Percentiles rank a stretch among this genome's conserved stretches.
Conservation (phyloP, 257 asterid species). For the Cruciata laevipes region DNA sequence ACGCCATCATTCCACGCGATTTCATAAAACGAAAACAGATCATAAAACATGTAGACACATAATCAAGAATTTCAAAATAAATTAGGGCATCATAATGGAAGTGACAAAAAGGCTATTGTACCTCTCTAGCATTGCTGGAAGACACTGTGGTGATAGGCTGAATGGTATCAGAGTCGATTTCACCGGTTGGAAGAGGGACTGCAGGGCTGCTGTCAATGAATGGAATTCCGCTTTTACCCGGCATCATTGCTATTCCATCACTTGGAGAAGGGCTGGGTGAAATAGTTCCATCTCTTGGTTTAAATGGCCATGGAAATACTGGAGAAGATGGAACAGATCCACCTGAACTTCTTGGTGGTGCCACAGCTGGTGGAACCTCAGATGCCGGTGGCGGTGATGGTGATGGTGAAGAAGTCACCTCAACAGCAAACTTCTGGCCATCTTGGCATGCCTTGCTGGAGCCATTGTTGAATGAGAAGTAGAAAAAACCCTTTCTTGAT, state of each 20-base stretch:
- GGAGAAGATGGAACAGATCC: conserved; percentile 79
- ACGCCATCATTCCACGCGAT: conserved; percentile 9
- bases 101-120: conserved; percentile 5
- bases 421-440: conserved; percentile 64
- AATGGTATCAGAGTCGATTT: conserved; percentile 86
- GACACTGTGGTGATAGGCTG: conserved; percentile 53
- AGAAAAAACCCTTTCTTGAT: conserved; percentile 70
- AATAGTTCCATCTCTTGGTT: conserved; percentile 36
- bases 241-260: conserved; percentile 17
- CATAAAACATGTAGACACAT: neutral
- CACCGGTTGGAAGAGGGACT: conserved; percentile 94
- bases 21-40: neutral
- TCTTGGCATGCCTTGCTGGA: conserved; percentile 45
- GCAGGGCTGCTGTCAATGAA: conserved; percentile 90
- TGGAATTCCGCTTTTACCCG: conserved; percentile 15
- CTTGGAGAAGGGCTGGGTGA: conserved; percentile 72
- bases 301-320: conserved; percentile 81
- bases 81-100: neutral
- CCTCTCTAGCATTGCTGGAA: conserved; percentile 37
- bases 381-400: conserved; percentile 32
- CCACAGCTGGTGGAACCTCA: conserved; percentile 21
- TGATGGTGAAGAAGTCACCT: conserved; percentile 29
- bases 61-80: neutral
- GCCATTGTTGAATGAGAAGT: conserved; percentile 83
- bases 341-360: conserved; percentile 52